These are phyloP conservation scores for Penicillium coffeae DNA, from an alignment of 495 filamentous ascomycete genomes.

Conservation along the genomic window DNA sequence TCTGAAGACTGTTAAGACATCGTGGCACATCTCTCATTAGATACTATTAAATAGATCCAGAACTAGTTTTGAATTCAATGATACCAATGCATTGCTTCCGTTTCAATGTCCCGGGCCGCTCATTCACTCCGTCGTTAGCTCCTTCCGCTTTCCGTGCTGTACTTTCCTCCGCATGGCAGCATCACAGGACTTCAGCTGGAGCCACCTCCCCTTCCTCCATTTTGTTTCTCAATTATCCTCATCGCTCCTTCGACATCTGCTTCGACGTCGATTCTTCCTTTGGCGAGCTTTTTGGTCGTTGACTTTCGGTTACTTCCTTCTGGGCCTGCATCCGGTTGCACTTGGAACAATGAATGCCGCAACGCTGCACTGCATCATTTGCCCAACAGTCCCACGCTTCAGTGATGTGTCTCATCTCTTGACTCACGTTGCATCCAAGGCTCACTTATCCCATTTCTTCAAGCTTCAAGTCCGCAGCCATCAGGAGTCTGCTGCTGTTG, in stretches of 20 bases:
- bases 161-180: neutral
- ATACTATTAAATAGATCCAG: conserved; percentile 6
- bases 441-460: conserved; percentile 72
- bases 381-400: conserved; percentile 70
- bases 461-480: conserved; percentile 63
- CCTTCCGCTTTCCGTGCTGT: neutral
- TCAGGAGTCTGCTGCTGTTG: conserved; percentile 47
- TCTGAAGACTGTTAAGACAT: conserved; percentile 41
- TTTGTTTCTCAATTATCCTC: neutral
- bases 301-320: conserved; percentile 30
- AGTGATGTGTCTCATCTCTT: conserved; percentile 86
- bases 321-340: conserved; percentile 4
- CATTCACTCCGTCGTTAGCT: neutral
- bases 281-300: conserved; percentile 3
- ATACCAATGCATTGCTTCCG: neutral
- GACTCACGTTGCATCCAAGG: conserved; percentile 83
- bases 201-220: neutral
- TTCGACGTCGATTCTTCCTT: conserved; percentile 4
- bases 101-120: neutral
- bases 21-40: conserved; percentile 30
- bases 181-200: neutral
- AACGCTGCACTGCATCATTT: conserved; percentile 73
- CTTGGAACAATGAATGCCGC: conserved; percentile 44
- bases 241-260: conserved; percentile 14
- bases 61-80: neutral